These are phyloP conservation scores for Exserohilum turcica DNA, from an alignment of 2,329 filamentous ascomycete species.

Conservation along the genomic window DNA sequence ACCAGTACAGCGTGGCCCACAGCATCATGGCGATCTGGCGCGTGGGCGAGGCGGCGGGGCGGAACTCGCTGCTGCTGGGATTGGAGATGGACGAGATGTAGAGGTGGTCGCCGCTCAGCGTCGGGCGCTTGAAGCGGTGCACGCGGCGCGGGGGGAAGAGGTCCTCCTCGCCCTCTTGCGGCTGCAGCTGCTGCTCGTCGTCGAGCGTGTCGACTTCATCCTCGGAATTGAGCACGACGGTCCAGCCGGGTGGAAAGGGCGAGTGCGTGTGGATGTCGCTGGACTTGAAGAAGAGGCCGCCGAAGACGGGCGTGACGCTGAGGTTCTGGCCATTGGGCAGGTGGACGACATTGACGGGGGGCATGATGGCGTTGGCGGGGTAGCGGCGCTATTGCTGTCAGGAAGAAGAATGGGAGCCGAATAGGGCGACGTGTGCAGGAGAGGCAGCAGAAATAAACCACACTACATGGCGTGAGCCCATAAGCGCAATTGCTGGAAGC, in stretches of 20 bases:
- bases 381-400: constrained; percentile 19
- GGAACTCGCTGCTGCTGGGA: constrained; percentile 79
- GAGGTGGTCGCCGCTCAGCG: constrained; percentile 76
- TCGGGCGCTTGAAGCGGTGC: constrained; percentile 74
- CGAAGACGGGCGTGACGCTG: constrained; percentile 83
- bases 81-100: constrained; percentile 93
- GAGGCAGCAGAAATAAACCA: constrained; percentile 14
- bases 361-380: constrained; percentile 46
- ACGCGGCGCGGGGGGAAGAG: constrained; percentile 49
- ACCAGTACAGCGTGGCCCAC: constrained; percentile 94
- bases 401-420: constrained; percentile 2
- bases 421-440: not conserved
- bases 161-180: constrained; percentile 40
- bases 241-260: constrained; percentile 86
- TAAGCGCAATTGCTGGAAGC: no score
- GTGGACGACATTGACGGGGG: constrained; percentile 60
- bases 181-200: constrained; percentile 38
- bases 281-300: constrained; percentile 87
- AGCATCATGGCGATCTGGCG: constrained; percentile 96
- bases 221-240: constrained; percentile 79
- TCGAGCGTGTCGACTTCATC: constrained; percentile 35
- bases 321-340: constrained; percentile 88
- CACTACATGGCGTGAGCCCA: constrained; percentile 28
- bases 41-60: constrained; percentile 77
- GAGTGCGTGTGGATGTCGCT: constrained; percentile 71